These are phyloP conservation scores for Botrytis hyacinthi DNA, from an alignment of 2,329 filamentous ascomycete genomes.

Conservation along the genomic window DNA sequence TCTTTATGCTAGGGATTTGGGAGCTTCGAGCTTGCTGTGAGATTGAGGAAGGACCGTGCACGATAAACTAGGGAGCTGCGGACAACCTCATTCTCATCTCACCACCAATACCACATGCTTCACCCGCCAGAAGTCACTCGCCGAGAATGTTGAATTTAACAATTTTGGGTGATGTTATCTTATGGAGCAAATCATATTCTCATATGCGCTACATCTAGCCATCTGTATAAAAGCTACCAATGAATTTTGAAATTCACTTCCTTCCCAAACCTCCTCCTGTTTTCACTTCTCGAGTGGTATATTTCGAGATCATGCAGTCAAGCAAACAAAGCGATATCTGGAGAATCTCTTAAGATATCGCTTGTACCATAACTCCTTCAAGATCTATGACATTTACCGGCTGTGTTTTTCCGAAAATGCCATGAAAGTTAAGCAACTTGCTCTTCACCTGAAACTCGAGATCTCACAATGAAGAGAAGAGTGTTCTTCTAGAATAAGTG, in stretches of 20 bases:
- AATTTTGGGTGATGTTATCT: neutral
- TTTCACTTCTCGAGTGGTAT: neutral
- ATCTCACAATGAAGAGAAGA: neutral
- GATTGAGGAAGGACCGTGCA: slow-evolving; percentile 19
- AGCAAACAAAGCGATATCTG: neutral
- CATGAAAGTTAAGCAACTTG: neutral
- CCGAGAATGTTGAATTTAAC: neutral
- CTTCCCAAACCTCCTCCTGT: neutral
- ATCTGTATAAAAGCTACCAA: neutral
- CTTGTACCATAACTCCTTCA: neutral
- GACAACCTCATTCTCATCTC: slow-evolving; percentile 5
- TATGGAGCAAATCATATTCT: neutral
- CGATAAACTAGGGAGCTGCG: slow-evolving; percentile 20
- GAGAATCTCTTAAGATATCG: neutral
- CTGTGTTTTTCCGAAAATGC: too few relatives aligned
- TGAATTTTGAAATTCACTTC: neutral
- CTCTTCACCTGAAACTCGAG: neutral
- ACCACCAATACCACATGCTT: neutral
- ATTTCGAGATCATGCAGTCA: neutral
- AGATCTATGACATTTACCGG: neutral
- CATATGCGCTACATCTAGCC: neutral
- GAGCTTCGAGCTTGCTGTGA: slow-evolving; percentile 24
- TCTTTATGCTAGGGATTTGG: slow-evolving; percentile 13
- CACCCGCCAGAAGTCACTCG: neutral
- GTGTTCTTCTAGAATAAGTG: neutral